These are phyloP conservation scores for Silene conica DNA, from an alignment of 148 eudicot species.

Conservation along the genomic window DNA sequence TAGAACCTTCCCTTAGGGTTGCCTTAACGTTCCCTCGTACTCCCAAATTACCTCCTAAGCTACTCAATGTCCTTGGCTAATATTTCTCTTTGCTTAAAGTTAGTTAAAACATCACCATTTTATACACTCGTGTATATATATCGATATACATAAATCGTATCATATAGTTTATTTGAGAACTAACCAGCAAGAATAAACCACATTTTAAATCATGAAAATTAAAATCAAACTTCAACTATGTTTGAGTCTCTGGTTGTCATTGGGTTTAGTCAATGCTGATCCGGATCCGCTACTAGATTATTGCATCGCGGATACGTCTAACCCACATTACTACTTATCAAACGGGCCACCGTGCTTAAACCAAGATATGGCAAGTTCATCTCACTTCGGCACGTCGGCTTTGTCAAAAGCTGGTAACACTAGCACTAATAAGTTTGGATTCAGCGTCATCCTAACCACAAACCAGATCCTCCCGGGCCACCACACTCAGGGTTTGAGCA, in stretches of 20 bases:
- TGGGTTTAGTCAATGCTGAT: conserved; percentile 34
- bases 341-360: conserved; percentile 62
- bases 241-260: conserved; percentile 18
- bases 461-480: conserved; percentile 57
- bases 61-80: conserved; percentile 27
- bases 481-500: conserved; percentile 64
- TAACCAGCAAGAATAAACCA: not conserved
- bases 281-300: conserved; percentile 83
- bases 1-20: conserved; percentile 3
- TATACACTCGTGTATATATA: too few relatives aligned
- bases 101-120: conserved; percentile 23
- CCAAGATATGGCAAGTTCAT: conserved; percentile 38
- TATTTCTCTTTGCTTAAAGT: not conserved
- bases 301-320: conserved; percentile 53
- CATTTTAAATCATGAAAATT: conserved; percentile 27
- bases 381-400: conserved; percentile 70
- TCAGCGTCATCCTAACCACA: conserved; percentile 51
- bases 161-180: conserved; percentile 5
- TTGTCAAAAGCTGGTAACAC: conserved; percentile 59
- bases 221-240: conserved; percentile 22
- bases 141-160: conserved; percentile 22
- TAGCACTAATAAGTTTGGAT: conserved; percentile 43
- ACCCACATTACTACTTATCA: conserved; percentile 24
- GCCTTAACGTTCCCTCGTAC: conserved; percentile 21
- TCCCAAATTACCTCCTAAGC: conserved; percentile 38